phyloP scores from a whole-genome alignment of 129 eudicot species.

The Kitagawia praeruptora region DNA sequence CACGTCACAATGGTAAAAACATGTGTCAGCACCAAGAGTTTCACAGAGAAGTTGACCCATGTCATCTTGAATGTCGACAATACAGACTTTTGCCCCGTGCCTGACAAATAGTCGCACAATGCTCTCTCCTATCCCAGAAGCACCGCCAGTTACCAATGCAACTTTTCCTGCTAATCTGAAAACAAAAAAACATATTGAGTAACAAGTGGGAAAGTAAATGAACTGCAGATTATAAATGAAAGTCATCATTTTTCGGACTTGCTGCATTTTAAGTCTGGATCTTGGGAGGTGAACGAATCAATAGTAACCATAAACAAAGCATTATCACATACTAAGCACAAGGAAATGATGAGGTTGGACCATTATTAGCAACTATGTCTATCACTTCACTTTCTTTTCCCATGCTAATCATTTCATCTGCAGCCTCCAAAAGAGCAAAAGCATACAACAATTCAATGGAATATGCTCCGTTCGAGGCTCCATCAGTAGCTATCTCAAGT shows the following conservation, averaged over 20 bases:
- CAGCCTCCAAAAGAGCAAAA: background rate
- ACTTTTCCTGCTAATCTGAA: slow-evolving; percentile 78
- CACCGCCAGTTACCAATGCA: slow-evolving; percentile 90
- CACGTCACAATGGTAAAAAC: slow-evolving; percentile 72
- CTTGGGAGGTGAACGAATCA: background rate
- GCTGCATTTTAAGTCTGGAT: background rate
- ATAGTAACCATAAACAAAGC: background rate
- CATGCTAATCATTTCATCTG: background rate
- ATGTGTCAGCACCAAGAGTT: slow-evolving; percentile 31
- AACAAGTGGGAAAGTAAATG: background rate
- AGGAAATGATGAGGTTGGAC: background rate
- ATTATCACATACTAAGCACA: background rate
- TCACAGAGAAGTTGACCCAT: slow-evolving; percentile 46
- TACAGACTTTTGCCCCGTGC: slow-evolving; percentile 79
- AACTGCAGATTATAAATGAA: background rate
- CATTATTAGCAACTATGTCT: background rate
- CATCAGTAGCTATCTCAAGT: background rate
- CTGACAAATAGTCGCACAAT: slow-evolving; percentile 71
- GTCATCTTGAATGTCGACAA: slow-evolving; percentile 63
- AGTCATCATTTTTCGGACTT: background rate
- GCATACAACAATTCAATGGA: background rate
- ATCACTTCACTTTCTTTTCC: background rate
- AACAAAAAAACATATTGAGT: background rate
- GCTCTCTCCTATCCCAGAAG: slow-evolving; percentile 87
- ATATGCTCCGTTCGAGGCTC: background rate